Percentiles rank a stretch among this genome's conserved stretches.
These are phyloP conservation scores for Metschnikowia similis DNA, from an alignment of 805 yeast species.

Conservation along the genomic window DNA sequence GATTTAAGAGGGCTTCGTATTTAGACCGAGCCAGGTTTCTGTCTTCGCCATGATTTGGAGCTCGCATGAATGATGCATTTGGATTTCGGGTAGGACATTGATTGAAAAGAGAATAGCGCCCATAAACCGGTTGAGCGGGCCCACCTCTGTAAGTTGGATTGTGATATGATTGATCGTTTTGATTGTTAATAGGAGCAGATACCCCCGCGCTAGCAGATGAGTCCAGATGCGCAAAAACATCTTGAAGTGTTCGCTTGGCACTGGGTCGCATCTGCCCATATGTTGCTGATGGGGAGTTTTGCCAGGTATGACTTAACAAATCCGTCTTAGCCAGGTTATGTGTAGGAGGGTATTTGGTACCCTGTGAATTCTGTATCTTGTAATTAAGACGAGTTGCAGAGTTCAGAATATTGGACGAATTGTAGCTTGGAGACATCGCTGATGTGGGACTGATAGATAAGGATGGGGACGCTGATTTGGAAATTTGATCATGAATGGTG, in stretches of 20 bases:
- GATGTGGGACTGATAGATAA: neutral
- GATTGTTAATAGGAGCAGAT: neutral
- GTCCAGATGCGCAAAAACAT: neutral
- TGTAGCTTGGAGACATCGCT: neutral
- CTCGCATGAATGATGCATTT: neutral
- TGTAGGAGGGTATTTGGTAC: neutral
- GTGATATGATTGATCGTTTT: neutral
- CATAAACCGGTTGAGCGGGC: neutral
- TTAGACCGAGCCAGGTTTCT: neutral
- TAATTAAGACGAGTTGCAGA: neutral
- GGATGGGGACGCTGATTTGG: constrained; percentile 9
- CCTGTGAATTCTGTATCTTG: neutral
- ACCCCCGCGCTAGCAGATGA: neutral
- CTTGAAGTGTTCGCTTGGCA: neutral
- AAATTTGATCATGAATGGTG: constrained; percentile 9
- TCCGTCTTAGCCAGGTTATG: neutral
- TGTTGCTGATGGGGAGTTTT: neutral
- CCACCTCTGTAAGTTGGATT: neutral
- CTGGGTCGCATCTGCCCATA: no score
- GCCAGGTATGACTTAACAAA: neutral
- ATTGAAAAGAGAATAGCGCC: neutral
- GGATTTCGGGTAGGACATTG: neutral
- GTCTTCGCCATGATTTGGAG: neutral
- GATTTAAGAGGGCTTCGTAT: neutral
- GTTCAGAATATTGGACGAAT: neutral